A percentile compares a stretch with the other conserved stretches of the same genome.
phyloP scores from a whole-genome alignment of 1,284 basidiomycete genomes.

The Clitocybe nebularis region DNA sequence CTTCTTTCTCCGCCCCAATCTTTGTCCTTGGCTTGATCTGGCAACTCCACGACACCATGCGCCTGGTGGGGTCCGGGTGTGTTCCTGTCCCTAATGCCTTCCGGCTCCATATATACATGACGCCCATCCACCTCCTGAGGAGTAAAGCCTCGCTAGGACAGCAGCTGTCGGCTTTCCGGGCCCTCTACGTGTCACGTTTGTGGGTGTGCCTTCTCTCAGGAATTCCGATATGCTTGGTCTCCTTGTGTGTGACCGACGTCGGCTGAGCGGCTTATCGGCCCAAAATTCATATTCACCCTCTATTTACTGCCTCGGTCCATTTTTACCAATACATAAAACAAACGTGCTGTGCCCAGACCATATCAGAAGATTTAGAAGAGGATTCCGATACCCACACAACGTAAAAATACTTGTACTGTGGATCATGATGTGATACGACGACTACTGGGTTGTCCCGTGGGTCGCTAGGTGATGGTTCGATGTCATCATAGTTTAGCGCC shows the following conservation, averaged over 20 bases:
- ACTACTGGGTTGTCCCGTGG: background rate
- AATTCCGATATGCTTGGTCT: slow-evolving; percentile 1
- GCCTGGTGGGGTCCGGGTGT: background rate
- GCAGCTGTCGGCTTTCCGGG: background rate
- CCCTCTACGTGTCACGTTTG: background rate
- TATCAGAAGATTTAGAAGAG: no score
- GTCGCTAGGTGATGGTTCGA: background rate
- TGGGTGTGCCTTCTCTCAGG: background rate
- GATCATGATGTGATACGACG: background rate
- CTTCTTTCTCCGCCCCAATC: background rate
- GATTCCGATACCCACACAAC: background rate
- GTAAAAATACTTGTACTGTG: background rate
- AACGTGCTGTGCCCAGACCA: no score
- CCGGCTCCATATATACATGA: background rate
- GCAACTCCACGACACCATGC: background rate
- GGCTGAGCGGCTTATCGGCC: background rate
- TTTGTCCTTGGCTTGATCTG: background rate
- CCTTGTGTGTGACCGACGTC: background rate
- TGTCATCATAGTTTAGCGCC: background rate
- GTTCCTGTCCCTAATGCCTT: background rate
- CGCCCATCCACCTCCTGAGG: background rate
- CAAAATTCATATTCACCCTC: no score
- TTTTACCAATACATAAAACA: no score
- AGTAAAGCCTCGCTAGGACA: background rate
- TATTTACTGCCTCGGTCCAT: no score